phyloP scores from a whole-genome alignment of 331 rosid species.

The Saraca asoca region DNA sequence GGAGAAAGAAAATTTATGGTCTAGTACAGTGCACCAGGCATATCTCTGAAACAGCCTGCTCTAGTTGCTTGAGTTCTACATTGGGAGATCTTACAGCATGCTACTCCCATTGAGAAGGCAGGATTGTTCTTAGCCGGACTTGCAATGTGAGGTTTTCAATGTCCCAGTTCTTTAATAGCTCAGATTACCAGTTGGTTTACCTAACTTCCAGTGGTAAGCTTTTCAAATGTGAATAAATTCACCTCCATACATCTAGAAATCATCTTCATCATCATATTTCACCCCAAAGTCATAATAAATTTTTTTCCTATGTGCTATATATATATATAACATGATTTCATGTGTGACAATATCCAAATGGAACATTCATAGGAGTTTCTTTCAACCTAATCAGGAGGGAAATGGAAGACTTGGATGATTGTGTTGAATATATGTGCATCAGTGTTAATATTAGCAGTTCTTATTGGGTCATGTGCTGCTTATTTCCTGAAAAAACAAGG shows the following conservation, averaged over 20 bases:
- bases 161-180: conserved; percentile 36
- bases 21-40: conserved; percentile 64
- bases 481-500: background rate
- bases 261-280: background rate
- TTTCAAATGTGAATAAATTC: background rate
- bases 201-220: conserved; percentile 35
- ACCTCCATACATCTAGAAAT: background rate
- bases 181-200: conserved; percentile 26
- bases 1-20: conserved; percentile 44
- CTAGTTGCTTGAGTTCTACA: conserved; percentile 44
- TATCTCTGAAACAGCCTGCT: conserved; percentile 33
- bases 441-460: conserved; percentile 7
- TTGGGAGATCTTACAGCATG: conserved; percentile 44
- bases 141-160: conserved; percentile 52
- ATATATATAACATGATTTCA: background rate
- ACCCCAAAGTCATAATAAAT: background rate
- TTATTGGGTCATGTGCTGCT: conserved; percentile 30
- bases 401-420: conserved; percentile 47
- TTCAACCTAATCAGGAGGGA: conserved; percentile 28
- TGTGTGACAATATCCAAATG: background rate
- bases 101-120: conserved; percentile 46
- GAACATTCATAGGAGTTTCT: conserved; percentile 11
- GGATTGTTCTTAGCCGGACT: conserved; percentile 44
- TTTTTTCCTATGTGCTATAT: background rate
- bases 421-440: conserved; percentile 32